Conservation (phyloP, 2,329 filamentous ascomycete species). For the Tothia fuscella region DNA sequence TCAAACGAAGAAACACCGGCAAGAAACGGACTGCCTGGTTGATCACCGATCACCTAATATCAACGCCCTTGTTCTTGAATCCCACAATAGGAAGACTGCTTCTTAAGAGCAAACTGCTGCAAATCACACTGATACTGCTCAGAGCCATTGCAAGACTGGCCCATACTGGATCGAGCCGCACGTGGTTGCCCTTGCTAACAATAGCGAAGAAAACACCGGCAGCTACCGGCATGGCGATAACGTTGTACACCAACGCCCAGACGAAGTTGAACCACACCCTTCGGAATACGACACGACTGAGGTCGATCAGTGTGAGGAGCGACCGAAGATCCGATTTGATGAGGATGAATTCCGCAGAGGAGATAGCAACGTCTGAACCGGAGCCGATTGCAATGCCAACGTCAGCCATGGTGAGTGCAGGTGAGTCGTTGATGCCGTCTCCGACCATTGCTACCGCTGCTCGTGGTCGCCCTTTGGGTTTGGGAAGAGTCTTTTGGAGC, state of each 20-base stretch:
- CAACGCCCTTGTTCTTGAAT: no score
- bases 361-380: conserved; percentile 73
- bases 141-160: conserved; percentile 84
- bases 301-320: conserved; percentile 60
- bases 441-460: conserved; percentile 70
- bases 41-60: no score
- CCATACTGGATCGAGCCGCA: conserved; percentile 68
- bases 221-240: conserved; percentile 65
- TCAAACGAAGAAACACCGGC: no score
- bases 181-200: conserved; percentile 38
- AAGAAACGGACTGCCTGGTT: no score
- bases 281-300: conserved; percentile 60
- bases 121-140: conserved; percentile 80
- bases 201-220: conserved; percentile 66
- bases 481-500: conserved; percentile 26
- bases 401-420: conserved; percentile 67
- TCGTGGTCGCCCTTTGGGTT: conserved; percentile 20
- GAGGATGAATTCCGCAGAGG: conserved; percentile 70
- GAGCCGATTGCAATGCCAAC: conserved; percentile 73
- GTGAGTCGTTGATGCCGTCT: conserved; percentile 78
- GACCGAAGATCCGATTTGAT: conserved; percentile 57
- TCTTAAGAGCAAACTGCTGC: conserved; percentile 65
- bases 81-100: conserved; percentile 32
- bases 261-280: conserved; percentile 75
- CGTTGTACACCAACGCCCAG: conserved; percentile 77